Evolutionary conservation across 176 grass and related monocot species (phyloP).

Genomic region (Canna indica): DNA sequence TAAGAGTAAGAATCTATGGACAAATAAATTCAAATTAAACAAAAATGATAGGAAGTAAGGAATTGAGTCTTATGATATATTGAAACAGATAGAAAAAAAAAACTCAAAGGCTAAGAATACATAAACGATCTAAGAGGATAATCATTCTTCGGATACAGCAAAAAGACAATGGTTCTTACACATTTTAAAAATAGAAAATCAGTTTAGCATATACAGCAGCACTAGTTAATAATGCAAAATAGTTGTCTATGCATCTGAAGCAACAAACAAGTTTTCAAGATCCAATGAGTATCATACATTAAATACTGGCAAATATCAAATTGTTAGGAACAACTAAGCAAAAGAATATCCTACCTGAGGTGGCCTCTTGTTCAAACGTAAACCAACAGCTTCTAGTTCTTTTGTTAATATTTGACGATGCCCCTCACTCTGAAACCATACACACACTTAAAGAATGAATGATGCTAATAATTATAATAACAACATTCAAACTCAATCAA

Average conservation of each 20-base stretch:
- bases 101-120: too few relatives aligned
- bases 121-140: too few relatives aligned
- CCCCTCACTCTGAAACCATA: constrained; percentile 83
- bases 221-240: background rate
- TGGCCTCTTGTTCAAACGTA: constrained; percentile 92
- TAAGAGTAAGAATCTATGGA: too few relatives aligned
- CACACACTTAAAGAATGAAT: constrained; percentile 10
- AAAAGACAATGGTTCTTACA: too few relatives aligned
- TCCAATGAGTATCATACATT: background rate
- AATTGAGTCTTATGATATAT: too few relatives aligned
- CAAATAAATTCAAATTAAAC: background rate
- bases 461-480: constrained; percentile 2
- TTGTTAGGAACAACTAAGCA: too few relatives aligned
- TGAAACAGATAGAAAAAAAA: too few relatives aligned
- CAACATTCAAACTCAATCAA: background rate
- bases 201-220: background rate
- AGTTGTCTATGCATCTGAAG: background rate
- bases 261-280: background rate
- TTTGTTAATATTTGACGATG: constrained; percentile 95
- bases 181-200: background rate
- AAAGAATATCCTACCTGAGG: constrained; percentile 50
- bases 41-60: background rate
- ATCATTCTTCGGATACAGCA: too few relatives aligned
- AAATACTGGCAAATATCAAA: background rate
- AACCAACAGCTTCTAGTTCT: constrained; percentile 91